Percentiles rank a stretch among this genome's conserved stretches.
Conservation (phyloP, 1,139 yeast species). For the Blastobotrys buckinghamii region DNA sequence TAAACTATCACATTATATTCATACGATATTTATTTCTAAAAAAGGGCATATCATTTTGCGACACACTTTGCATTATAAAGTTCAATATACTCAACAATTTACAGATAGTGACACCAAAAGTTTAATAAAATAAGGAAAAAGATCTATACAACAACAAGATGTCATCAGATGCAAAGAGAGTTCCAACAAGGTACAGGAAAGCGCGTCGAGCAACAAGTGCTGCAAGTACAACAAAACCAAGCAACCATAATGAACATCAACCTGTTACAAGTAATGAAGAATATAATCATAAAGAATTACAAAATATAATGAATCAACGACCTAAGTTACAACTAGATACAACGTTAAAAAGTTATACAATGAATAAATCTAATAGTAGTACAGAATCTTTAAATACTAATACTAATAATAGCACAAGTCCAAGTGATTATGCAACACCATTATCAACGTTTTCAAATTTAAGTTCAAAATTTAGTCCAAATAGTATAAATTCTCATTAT, state of each 20-base stretch:
- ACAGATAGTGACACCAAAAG: too few species aligned
- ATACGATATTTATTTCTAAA: too few species aligned
- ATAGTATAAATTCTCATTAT: too few species aligned
- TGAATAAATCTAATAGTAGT: neutral
- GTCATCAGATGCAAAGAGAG: neutral
- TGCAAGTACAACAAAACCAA: neutral
- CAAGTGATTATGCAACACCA: neutral
- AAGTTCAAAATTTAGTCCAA: too few species aligned
- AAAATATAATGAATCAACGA: neutral
- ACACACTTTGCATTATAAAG: too few species aligned
- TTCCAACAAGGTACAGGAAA: conserved; percentile 12
- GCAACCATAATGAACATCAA: neutral
- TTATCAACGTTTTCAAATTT: neutral
- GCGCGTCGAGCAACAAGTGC: neutral
- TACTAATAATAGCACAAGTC: neutral
- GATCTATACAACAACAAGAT: neutral
- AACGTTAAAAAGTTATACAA: neutral
- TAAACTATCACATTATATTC: too few species aligned
- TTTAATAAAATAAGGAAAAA: neutral
- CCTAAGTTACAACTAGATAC: neutral
- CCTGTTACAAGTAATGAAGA: too few species aligned
- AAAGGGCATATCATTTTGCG: too few species aligned
- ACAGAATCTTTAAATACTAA: neutral
- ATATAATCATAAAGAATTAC: neutral
- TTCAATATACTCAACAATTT: too few species aligned